These are phyloP conservation scores for Brassica balearica DNA, from an alignment of 441 rosid genomes.

Conservation along the genomic window DNA sequence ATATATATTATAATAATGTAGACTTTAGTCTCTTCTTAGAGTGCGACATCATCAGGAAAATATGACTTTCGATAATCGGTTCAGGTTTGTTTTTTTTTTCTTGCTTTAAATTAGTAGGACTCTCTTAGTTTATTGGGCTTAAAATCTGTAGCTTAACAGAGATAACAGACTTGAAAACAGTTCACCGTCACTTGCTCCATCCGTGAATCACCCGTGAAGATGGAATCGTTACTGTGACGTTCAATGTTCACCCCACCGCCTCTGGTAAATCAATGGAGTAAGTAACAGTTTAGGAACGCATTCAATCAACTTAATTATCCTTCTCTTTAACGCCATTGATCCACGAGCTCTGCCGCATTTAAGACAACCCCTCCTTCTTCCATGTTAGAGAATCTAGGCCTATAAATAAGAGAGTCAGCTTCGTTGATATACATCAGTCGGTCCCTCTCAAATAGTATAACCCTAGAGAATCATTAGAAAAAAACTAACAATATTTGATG, in stretches of 20 bases:
- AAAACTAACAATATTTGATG: too few relatives aligned
- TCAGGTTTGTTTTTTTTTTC: too few relatives aligned
- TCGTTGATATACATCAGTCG: background rate
- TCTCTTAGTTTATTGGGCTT: too few relatives aligned
- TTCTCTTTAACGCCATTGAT: background rate
- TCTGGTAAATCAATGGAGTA: background rate
- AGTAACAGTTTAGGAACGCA: background rate
- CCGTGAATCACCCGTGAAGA: background rate
- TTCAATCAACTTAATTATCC: background rate
- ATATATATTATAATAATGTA: too few relatives aligned
- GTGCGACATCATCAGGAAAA: too few relatives aligned
- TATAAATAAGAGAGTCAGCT: background rate
- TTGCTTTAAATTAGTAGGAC: too few relatives aligned
- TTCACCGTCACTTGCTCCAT: too few relatives aligned
- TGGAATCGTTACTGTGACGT: background rate
- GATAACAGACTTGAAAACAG: too few relatives aligned
- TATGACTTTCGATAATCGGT: too few relatives aligned
- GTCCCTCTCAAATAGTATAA: background rate
- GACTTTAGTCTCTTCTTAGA: too few relatives aligned
- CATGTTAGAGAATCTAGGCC: background rate
- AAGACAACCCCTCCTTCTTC: background rate
- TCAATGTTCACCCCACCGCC: background rate
- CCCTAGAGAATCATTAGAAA: background rate
- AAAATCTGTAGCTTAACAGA: too few relatives aligned
- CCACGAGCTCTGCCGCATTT: background rate